Base-by-base conservation (phyloP, 805 yeast species). In the Metschnikowia borealis region DNA sequence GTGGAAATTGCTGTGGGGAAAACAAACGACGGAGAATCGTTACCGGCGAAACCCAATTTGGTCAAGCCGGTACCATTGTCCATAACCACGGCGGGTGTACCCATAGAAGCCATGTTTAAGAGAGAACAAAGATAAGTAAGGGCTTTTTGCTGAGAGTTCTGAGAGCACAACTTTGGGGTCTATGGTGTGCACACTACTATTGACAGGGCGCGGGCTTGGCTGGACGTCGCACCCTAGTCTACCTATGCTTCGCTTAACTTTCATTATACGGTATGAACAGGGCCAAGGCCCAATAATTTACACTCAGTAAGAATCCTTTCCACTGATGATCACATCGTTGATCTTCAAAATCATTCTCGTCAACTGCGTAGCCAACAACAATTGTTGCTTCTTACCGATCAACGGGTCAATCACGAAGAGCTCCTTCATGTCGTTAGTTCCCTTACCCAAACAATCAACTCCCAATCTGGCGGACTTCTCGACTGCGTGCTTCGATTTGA, bases 61-160 rank as follows among this genome's bases (percentile, higher is more conserved):
- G 99, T 94, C 61, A 91, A 78, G 58, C 99, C 99, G 61, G 99
- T 94, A 79, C 99, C 99, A 68, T 92, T 92, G 78, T 89, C 96
- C 97, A 90, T 90, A 67, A 90, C 96, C 76, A 90, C 92, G 52
- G 97, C 96, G 38, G 97, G 97, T 52, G 88, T 84, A 57, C 84
- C 84, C 70, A 83, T 73, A n/a, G 60, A 58, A 38, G 62, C 58
- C 62, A 58, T 58, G 49, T 39, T 53, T 36, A 6, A 38, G 33
- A 47, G 43, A 33, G 39, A 39, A 39, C 34, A 33, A 42, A 42
- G 38, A 42, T 42, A 15, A 21, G 45, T 32, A 32, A 29, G 45
- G 21, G 45, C 38, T 37, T 33, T 18, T 31, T n/a, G 45, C 38
- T 34, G 45, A 33, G 36, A 29, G 42, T 20, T 26, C 21, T 31